phyloP scores from a whole-genome alignment of 2,329 filamentous ascomycete species.

The Fusarium incarnatum region DNA sequence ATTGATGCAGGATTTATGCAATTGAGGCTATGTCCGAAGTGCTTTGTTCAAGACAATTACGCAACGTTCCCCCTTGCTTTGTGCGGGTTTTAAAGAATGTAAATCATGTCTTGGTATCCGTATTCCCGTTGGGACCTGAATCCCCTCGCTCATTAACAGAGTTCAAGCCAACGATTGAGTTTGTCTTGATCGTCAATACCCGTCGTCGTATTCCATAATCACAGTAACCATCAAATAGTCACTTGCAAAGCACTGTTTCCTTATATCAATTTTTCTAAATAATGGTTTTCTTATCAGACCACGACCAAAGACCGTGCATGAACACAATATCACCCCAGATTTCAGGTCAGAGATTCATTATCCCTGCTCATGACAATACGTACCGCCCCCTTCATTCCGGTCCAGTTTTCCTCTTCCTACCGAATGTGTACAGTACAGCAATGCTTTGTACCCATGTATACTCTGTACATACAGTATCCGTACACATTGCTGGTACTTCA shows the following conservation, averaged over 20 bases:
- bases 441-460: not conserved
- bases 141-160: constrained; percentile 8
- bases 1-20: not conserved
- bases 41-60: not conserved
- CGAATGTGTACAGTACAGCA: not conserved
- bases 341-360: constrained; percentile 11
- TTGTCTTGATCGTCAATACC: constrained; percentile 18
- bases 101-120: not conserved
- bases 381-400: constrained; percentile 31
- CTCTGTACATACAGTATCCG: not conserved
- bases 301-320: constrained; percentile 2
- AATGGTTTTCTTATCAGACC: not conserved
- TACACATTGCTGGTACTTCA: not conserved
- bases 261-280: not conserved
- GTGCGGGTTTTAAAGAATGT: not conserved
- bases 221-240: not conserved
- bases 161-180: constrained; percentile 32
- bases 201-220: not conserved
- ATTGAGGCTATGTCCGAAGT: not conserved
- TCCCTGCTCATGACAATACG: constrained; percentile 18
- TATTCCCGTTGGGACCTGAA: not conserved
- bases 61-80: not conserved
- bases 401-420: constrained; percentile 20
- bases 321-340: constrained; percentile 20
- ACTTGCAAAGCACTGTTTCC: not conserved